These are phyloP conservation scores for Phialocephala sp. DNA, from an alignment of 2,329 filamentous ascomycete species.

Conservation along the genomic window DNA sequence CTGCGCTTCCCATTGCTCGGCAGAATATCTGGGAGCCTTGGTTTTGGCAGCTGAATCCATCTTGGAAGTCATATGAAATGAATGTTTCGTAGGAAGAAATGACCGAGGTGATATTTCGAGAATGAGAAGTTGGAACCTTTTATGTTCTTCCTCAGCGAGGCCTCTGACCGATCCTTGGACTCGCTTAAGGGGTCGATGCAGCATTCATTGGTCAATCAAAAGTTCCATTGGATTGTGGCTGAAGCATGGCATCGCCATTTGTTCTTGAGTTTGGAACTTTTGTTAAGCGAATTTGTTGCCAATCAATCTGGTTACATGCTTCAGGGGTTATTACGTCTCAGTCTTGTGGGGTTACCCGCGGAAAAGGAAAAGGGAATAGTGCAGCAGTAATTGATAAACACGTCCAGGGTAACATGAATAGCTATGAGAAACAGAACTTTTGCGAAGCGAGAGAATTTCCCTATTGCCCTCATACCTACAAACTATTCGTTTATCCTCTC, in stretches of 20 bases:
- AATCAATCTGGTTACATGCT: too few species aligned
- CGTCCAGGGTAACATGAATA: too few species aligned
- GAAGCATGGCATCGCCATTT: slow-evolving; percentile 3
- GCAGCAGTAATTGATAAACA: too few species aligned
- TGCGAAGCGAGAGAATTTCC: not conserved
- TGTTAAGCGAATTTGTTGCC: slow-evolving; percentile 14
- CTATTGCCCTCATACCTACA: too few species aligned
- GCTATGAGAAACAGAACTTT: not conserved
- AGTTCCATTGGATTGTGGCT: slow-evolving; percentile 18
- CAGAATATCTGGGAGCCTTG: slow-evolving; percentile 16
- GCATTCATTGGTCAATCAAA: slow-evolving; percentile 17
- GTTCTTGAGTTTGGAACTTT: slow-evolving; percentile 21
- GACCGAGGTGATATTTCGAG: not conserved
- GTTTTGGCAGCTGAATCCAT: not conserved
- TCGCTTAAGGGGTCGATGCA: too few species aligned
- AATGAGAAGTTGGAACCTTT: not conserved
- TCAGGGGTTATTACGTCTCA: not conserved
- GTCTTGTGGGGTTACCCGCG: not conserved
- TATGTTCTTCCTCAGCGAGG: too few species aligned
- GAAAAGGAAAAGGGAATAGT: not conserved
- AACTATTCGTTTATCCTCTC: too few species aligned
- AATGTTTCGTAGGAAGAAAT: not conserved
- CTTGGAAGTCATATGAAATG: not conserved
- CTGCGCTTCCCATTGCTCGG: slow-evolving; percentile 17
- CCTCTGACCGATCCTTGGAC: too few species aligned